These are phyloP conservation scores for Kwoniella sp. DNA, from an alignment of 768 basidiomycete genomes.

Conservation along the genomic window DNA sequence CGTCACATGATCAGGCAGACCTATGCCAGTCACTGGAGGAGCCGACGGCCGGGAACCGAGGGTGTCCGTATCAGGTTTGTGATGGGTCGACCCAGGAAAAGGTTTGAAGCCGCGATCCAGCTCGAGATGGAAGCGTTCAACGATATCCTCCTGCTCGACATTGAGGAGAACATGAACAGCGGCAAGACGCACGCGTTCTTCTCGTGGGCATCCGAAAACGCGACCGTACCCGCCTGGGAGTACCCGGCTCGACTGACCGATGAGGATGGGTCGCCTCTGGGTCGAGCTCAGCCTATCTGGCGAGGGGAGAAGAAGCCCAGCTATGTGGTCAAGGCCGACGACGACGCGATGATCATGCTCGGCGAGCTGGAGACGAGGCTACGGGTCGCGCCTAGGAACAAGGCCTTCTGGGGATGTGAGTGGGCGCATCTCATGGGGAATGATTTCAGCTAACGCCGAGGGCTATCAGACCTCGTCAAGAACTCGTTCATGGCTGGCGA, in stretches of 20 bases:
- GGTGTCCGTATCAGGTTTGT: constrained; percentile 84
- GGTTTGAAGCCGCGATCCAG: constrained; percentile 72
- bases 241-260: constrained; percentile 10
- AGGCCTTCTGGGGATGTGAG: constrained; percentile 50
- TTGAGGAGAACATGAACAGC: constrained; percentile 89
- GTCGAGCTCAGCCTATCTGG: constrained; percentile 23
- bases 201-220: constrained; percentile 83
- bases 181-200: constrained; percentile 91
- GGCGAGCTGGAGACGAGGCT: constrained; percentile 88
- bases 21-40: constrained; percentile 80
- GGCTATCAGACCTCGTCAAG: constrained; percentile 62
- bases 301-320: constrained; percentile 68
- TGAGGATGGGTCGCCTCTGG: neutral
- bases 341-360: constrained; percentile 91
- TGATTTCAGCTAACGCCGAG: neutral
- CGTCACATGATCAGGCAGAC: constrained; percentile 81
- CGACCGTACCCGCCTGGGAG: constrained; percentile 78
- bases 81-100: constrained; percentile 73
- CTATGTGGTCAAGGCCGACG: constrained; percentile 89
- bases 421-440: constrained; percentile 1
- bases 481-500: constrained; percentile 95
- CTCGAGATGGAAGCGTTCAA: constrained; percentile 71
- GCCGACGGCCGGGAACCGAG: constrained; percentile 66
- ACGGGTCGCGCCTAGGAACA: constrained; percentile 65
- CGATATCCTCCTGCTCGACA: constrained; percentile 61